These are phyloP conservation scores for Fragaria nilgerrensis DNA, from an alignment of 306 rosid species.

Conservation along the genomic window DNA sequence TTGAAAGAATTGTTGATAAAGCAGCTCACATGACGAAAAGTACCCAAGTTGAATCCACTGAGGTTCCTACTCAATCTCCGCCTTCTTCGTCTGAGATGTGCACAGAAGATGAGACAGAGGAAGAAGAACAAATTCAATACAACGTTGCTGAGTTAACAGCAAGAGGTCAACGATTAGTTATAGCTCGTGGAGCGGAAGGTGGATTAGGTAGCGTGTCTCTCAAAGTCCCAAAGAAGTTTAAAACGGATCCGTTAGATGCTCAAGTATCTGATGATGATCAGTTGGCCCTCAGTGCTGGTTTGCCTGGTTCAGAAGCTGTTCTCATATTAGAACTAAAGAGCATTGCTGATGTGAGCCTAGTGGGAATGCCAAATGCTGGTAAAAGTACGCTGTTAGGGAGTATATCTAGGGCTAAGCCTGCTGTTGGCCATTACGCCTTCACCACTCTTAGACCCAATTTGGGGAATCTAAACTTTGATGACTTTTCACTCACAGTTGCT, in stretches of 20 bases:
- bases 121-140: constrained; percentile 46
- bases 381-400: constrained; percentile 94
- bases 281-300: constrained; percentile 49
- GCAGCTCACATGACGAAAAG: constrained; percentile 26
- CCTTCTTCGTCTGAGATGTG: constrained; percentile 32
- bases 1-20: constrained; percentile 28
- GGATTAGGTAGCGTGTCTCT: constrained; percentile 60
- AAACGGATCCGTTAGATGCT: constrained; percentile 12
- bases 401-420: constrained; percentile 78
- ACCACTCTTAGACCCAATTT: constrained; percentile 88
- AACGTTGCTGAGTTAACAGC: constrained; percentile 76
- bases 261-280: constrained; percentile 33
- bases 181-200: constrained; percentile 82
- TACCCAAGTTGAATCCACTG: constrained; percentile 14
- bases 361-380: constrained; percentile 98
- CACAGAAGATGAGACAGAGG: constrained; percentile 31
- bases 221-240: constrained; percentile 46
- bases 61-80: constrained; percentile 33
- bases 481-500: constrained; percentile 80
- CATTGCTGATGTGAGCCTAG: constrained; percentile 90
- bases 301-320: constrained; percentile 62
- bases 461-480: constrained; percentile 82
- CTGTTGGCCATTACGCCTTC: constrained; percentile 85
- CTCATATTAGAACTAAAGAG: constrained; percentile 85
- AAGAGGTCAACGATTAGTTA: constrained; percentile 60